Evolutionary conservation across 257 asterid species (phyloP).

Genomic region (Nyctanthes arbortristis): DNA sequence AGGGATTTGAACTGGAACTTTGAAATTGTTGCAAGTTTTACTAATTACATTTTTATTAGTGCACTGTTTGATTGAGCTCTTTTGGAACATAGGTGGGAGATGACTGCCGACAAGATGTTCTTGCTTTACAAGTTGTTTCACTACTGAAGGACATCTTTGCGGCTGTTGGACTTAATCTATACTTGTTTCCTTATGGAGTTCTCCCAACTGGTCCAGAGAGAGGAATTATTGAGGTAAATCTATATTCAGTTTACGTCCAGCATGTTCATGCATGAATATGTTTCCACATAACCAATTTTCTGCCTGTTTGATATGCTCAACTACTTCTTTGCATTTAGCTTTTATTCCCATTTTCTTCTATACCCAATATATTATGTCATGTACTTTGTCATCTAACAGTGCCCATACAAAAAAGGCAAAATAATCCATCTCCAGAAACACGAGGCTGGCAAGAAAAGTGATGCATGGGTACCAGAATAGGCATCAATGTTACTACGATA

Average conservation of each 20-base stretch:
- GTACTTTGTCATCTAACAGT: background rate
- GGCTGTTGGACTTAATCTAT: slow-evolving; percentile 82
- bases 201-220: slow-evolving; percentile 97
- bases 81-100: slow-evolving; percentile 79
- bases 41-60: slow-evolving; percentile 16
- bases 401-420: too few relatives aligned
- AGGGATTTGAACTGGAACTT: background rate
- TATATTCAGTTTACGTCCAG: background rate
- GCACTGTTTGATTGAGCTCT: slow-evolving; percentile 31
- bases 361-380: background rate
- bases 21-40: slow-evolving; percentile 6
- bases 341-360: background rate
- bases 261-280: background rate
- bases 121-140: slow-evolving; percentile 97
- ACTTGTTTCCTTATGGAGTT: slow-evolving; percentile 93
- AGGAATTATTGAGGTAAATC: slow-evolving; percentile 93
- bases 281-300: background rate
- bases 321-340: background rate
- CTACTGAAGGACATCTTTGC: slow-evolving; percentile 90
- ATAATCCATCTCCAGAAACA: background rate
- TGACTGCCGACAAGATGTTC: slow-evolving; percentile 98
- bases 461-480: background rate
- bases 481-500: background rate
- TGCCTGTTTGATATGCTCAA: background rate
- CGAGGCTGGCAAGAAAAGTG: background rate